Evolutionary conservation across 2,329 filamentous ascomycete genomes (phyloP), one percentile per base, ranked within the genome.

Genomic region (Aspergillus pseudonomiae): DNA sequence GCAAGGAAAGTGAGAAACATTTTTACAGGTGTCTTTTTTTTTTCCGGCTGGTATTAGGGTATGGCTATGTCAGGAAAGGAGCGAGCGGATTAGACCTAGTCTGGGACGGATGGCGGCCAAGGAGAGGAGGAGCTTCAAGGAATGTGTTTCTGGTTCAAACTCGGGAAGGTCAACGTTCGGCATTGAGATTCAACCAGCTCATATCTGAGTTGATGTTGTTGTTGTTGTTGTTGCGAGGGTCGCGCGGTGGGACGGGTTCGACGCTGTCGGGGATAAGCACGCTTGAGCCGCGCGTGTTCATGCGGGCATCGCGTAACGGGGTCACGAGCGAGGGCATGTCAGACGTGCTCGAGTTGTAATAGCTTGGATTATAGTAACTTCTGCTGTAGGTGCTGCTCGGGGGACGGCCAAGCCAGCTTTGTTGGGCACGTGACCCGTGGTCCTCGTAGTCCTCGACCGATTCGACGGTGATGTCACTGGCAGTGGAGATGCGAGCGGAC

Each of bases 401-500:
- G 11, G 78, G 77, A 2, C 77, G 76, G 24, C 75, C 73, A 10
- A 74, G 60, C 73, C 74, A 77, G 64, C 73, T 75, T 59, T 63
- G 67, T 59, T 52, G 65, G 69, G 46, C 72, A 74, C 72, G 68
- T 46, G 74, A 75, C 10, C 43, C 57, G 11, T 71, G 55, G 65
- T 72, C 30, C n/a, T 74, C 70, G 19, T 76, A 65, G 46, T 74
- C 77, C 26, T 77, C 74, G 11, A 80, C 78, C 2, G 76, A 77
- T 16, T 67, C 63, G 12, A 77, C 64, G 57, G 79, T 81, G 46
- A 78, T 69, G 6, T 80, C 81, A 64, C 78, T 75, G 6, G 74
- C 80, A 53, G 74, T 80, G 14, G 80, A 81, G 26, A 82, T 82
- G 26, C 77, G 77, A 14, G 79, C 80, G 4, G 77, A 74, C 63